Conservation (phyloP, 352 stramenopile genomes). For the Elongisporangium undulatum region DNA sequence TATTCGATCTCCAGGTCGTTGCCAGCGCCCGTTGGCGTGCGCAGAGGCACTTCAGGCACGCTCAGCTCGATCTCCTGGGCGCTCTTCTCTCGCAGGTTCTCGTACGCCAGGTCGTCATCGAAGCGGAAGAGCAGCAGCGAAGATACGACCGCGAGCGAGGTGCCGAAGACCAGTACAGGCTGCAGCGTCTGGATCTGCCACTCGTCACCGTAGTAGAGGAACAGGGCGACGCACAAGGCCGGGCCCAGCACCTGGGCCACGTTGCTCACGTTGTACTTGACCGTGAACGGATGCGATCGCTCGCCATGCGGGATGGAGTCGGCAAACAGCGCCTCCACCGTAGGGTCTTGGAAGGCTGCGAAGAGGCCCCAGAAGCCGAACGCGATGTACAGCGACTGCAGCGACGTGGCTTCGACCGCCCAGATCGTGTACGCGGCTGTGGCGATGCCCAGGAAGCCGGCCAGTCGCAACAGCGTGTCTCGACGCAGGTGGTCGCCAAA, state of each 20-base stretch:
- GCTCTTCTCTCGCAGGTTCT: slow-evolving; percentile 22
- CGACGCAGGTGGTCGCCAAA: slow-evolving; percentile 64
- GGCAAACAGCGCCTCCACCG: slow-evolving; percentile 70
- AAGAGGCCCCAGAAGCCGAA: slow-evolving; percentile 73
- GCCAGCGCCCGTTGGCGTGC: slow-evolving; percentile 54
- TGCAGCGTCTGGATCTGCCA: slow-evolving; percentile 56
- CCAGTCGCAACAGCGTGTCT: slow-evolving; percentile 63
- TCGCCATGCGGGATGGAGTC: slow-evolving; percentile 68
- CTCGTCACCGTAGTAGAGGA: slow-evolving; percentile 56
- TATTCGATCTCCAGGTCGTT: slow-evolving; percentile 67
- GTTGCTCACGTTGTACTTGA: slow-evolving; percentile 82
- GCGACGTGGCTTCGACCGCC: slow-evolving; percentile 37
- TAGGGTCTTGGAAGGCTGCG: slow-evolving; percentile 56
- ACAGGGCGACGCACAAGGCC: slow-evolving; percentile 47
- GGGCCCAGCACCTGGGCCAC: slow-evolving; percentile 60
- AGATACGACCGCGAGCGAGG: slow-evolving; percentile 40
- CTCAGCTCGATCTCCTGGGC: slow-evolving; percentile 12
- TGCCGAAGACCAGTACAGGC: slow-evolving; percentile 55
- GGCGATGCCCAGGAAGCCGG: slow-evolving; percentile 42
- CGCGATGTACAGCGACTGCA: slow-evolving; percentile 49
- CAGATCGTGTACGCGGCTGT: slow-evolving; percentile 47
- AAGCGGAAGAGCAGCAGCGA: slow-evolving; percentile 54
- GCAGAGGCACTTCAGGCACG: slow-evolving; percentile 20
- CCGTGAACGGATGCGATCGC: slow-evolving; percentile 69
- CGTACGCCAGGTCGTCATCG: slow-evolving; percentile 52